Evolutionary conservation across 2,329 filamentous ascomycete genomes (phyloP), one percentile per base, ranked within the genome.

Genomic region (Arthroderma sp.): DNA sequence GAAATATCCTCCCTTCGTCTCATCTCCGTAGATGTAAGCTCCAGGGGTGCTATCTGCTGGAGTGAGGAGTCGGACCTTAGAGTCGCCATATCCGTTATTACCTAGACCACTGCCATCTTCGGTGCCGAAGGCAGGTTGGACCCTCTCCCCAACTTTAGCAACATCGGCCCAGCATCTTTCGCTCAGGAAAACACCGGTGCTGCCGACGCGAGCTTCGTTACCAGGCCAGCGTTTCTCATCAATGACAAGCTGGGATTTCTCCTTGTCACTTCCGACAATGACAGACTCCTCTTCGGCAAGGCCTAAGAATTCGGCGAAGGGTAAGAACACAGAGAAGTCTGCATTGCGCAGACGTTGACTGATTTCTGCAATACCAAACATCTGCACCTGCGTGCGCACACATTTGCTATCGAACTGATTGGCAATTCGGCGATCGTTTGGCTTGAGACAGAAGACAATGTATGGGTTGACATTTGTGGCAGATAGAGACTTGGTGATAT

Each of bases 381-480:
- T 95, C 68, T 97, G 91, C 1, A 98, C 81, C 69, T 98, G 93
- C 9, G 87, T 88, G 2, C 93, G 85, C 21, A 98, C 93, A 69
- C 93, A 98, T 72, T 97, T 97, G 80, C 90, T 96, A 71, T 98
- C 93, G 65, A 97, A 98, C 67, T 98, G 93, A 64, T 98, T 98
- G 61, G 93, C 91, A 63, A 98, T 98, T 54, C 93, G 84, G 56
- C 93, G 82, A 69, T 98, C 93, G 65, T 98, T 98, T 21, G 93
- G 91, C 73, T 98, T 98, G 62, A 98, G 74, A 67, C 93, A 98
- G 73, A 98, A 96, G 47, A 98, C 82, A 65, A 96, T 97, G 73
- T 98, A 98, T 0, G 87, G 82, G 66, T 98, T 98, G 9, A 90
- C 87, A 66, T 90, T 88, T 2, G 85, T 81, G 1, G 87, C 83